Conservation (phyloP, 2,329 filamentous ascomycete genomes). For the Phialemoniopsis sp. region DNA sequence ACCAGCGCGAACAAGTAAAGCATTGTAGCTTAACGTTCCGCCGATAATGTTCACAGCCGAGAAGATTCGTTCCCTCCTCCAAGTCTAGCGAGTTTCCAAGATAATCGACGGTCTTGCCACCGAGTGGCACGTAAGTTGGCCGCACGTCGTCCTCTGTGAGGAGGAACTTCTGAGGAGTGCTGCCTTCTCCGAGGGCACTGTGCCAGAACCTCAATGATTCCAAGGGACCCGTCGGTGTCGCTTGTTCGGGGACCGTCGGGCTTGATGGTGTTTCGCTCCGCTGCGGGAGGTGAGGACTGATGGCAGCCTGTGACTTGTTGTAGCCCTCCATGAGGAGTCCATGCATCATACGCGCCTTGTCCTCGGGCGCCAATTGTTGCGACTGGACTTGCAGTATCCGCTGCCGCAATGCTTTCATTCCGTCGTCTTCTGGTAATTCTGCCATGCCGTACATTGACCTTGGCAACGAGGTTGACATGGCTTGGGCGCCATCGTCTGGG, state of each 20-base stretch:
- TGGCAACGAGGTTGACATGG: constrained; percentile 15
- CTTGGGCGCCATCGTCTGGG: constrained; percentile 6
- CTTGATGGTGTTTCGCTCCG: constrained; percentile 16
- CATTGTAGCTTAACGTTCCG: constrained; percentile 96
- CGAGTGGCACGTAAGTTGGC: constrained; percentile 59
- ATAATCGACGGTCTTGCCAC: constrained; percentile 36
- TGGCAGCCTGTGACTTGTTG: constrained; percentile 32
- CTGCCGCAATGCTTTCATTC: constrained; percentile 63
- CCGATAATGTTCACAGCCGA: constrained; percentile 91
- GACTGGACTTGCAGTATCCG: constrained; percentile 68
- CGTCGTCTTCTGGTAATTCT: constrained; percentile 70
- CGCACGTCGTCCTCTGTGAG: constrained; percentile 57
- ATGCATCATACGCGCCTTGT: constrained; percentile 72
- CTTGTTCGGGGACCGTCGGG: constrained; percentile 27
- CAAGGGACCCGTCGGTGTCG: constrained; percentile 37
- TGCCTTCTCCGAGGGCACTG: constrained; percentile 34
- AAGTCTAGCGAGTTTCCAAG: constrained; percentile 37
- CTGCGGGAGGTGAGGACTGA: constrained; percentile 11
- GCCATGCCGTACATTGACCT: constrained; percentile 22
- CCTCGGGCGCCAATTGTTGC: constrained; percentile 48
- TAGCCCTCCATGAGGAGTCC: constrained; percentile 67
- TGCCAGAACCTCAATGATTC: constrained; percentile 59
- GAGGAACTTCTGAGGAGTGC: constrained; percentile 36
- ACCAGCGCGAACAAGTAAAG: constrained; percentile 84
- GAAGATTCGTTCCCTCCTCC: constrained; percentile 25